A percentile compares a stretch with the other conserved stretches of the same genome.
These are phyloP conservation scores for Myxozyma lipomycoides DNA, from an alignment of 805 yeast species.

Conservation along the genomic window DNA sequence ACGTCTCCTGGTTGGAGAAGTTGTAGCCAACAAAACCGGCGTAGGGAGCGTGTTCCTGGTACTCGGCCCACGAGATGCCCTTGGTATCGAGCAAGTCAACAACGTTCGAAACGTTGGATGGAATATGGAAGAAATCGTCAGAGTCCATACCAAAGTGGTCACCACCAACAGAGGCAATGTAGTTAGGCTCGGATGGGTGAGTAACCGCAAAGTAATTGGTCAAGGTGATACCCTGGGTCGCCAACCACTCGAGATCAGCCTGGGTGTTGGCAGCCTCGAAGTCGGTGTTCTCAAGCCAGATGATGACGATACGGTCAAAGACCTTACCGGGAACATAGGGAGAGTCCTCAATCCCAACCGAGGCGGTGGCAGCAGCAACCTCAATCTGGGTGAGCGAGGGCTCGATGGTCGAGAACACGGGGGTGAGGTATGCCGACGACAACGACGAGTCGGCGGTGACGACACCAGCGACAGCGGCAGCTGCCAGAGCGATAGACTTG, in stretches of 20 bases:
- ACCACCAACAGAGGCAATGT: conserved; percentile 49
- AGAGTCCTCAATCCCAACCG: conserved; percentile 37
- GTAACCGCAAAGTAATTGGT: conserved; percentile 52
- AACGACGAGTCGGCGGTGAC: conserved; percentile 25
- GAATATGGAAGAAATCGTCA: conserved; percentile 46
- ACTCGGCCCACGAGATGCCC: conserved; percentile 51
- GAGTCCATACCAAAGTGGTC: conserved; percentile 48
- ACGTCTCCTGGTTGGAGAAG: conserved; percentile 43
- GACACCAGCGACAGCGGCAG: conserved; percentile 5
- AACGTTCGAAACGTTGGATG: conserved; percentile 46
- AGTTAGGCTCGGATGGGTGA: conserved; percentile 55
- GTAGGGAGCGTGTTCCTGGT: conserved; percentile 52
- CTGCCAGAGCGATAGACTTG: neutral
- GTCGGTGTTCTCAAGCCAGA: conserved; percentile 53
- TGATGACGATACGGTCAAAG: conserved; percentile 43
- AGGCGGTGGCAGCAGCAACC: conserved; percentile 29
- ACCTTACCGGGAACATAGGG: conserved; percentile 41
- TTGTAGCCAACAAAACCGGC: conserved; percentile 50
- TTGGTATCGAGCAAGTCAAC: conserved; percentile 48
- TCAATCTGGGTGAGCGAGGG: conserved; percentile 39
- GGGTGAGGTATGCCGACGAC: conserved; percentile 29
- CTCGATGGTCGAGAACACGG: conserved; percentile 35
- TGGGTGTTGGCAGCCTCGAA: conserved; percentile 49
- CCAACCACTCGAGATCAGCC: conserved; percentile 44
- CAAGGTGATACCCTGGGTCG: conserved; percentile 45